Percentiles rank a stretch among this genome's conserved stretches.
Evolutionary conservation across 192 early-diverging fungal genomes (phyloP).

Genomic region (Oehlia diaphana): DNA sequence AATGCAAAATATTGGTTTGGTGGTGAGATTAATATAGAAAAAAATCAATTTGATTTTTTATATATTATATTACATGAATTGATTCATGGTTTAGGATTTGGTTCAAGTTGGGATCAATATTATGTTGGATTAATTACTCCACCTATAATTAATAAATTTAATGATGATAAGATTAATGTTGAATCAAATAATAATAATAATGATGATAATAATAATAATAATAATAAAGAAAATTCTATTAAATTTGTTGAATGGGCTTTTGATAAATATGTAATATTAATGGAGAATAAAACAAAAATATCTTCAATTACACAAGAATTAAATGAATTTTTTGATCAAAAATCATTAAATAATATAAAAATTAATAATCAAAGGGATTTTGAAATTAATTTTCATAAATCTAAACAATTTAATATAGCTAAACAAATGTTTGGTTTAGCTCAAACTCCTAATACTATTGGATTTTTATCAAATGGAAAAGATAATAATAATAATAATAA

Average conservation of each 20-base stretch:
- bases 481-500: too few relatives aligned
- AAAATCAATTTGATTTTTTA: slow-evolving; percentile 38
- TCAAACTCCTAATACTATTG: not conserved
- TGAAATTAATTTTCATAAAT: too few relatives aligned
- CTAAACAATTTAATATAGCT: not conserved
- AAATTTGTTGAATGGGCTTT: slow-evolving; percentile 21
- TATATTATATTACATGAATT: slow-evolving; percentile 38
- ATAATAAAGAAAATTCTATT: not conserved
- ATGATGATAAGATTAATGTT: too few relatives aligned
- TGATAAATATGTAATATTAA: slow-evolving; percentile 10
- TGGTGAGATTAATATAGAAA: slow-evolving; percentile 7
- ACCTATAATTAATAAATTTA: too few relatives aligned
- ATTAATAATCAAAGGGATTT: too few relatives aligned
- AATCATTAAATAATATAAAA: too few relatives aligned
- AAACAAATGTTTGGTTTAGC: not conserved
- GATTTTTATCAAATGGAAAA: too few relatives aligned
- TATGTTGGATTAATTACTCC: not conserved
- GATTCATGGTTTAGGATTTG: slow-evolving; percentile 44
- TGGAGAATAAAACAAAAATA: not conserved
- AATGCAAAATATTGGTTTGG: slow-evolving; percentile 36
- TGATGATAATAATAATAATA: too few relatives aligned
- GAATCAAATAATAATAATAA: too few relatives aligned
- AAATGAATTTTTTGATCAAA: not conserved
- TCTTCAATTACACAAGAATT: not conserved
- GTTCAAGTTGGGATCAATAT: slow-evolving; percentile 34